Evolutionary conservation across 2,329 filamentous ascomycete genomes (phyloP).

Genomic region (Ploettnerulaceae sp.): DNA sequence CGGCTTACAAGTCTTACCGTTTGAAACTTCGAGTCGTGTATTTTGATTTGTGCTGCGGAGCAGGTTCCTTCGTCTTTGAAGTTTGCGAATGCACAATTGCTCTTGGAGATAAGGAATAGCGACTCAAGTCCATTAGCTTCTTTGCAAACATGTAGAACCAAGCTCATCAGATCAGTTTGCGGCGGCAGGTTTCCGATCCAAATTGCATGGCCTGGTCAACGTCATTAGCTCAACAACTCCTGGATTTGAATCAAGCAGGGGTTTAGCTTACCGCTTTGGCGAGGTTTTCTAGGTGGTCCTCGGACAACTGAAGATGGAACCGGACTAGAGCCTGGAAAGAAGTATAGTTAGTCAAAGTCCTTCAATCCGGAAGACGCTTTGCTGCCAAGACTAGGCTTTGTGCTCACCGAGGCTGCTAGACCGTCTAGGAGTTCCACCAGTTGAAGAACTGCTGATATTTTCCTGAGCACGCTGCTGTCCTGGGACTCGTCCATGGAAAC

Average conservation of each 20-base stretch:
- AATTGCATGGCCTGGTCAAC: constrained; percentile 76
- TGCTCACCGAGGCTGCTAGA: constrained; percentile 30
- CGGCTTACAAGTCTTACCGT: constrained; percentile 82
- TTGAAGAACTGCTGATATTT: constrained; percentile 10
- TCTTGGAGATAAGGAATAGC: constrained; percentile 91
- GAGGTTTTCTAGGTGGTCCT: constrained; percentile 52
- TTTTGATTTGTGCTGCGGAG: constrained; percentile 68
- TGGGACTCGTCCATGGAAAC: constrained; percentile 17
- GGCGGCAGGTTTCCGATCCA: constrained; percentile 95
- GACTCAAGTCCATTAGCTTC: constrained; percentile 74
- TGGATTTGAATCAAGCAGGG: too few species aligned
- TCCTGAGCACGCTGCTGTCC: constrained; percentile 19
- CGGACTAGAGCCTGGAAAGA: constrained; percentile 31
- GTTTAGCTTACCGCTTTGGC: constrained; percentile 52
- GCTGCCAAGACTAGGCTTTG: neutral
- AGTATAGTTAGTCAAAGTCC: neutral
- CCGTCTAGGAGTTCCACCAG: constrained; percentile 12
- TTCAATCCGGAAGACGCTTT: too few species aligned
- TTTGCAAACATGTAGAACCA: constrained; percentile 89
- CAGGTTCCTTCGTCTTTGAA: constrained; percentile 79
- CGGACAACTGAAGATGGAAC: constrained; percentile 43
- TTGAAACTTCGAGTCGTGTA: constrained; percentile 88
- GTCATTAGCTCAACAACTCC: constrained; percentile 11
- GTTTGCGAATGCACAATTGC: constrained; percentile 96
- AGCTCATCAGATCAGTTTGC: constrained; percentile 70